Conservation (phyloP, 768 basidiomycete species). For the Macrolepiota fuliginosa region DNA sequence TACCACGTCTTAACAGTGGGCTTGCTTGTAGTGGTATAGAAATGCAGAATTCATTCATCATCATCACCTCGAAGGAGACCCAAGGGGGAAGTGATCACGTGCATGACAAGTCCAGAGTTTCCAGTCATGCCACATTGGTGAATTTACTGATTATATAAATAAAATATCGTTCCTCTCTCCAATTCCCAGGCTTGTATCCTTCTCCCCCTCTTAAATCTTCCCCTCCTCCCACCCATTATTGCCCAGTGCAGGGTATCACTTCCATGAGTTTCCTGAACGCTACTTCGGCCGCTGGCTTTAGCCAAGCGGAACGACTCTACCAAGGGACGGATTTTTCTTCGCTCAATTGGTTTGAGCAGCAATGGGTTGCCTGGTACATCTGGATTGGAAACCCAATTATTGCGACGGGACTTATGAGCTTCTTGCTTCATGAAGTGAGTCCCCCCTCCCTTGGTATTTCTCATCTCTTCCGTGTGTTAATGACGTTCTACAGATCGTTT, state of each 20-base stretch:
- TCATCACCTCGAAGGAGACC: no score
- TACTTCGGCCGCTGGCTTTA: slow-evolving; percentile 26
- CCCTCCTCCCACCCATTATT: not conserved
- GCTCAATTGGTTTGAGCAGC: slow-evolving; percentile 69
- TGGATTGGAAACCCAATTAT: slow-evolving; percentile 86
- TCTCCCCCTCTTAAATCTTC: not conserved
- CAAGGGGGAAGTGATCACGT: not conserved
- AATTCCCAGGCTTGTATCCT: not conserved
- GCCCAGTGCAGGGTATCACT: not conserved
- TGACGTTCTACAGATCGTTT: slow-evolving; percentile 64
- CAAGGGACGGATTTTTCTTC: slow-evolving; percentile 55
- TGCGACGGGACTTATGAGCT: slow-evolving; percentile 92
- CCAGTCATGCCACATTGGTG: slow-evolving; percentile 8
- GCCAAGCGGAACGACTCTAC: slow-evolving; percentile 40
- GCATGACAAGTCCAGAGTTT: not conserved
- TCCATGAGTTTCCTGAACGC: slow-evolving; percentile 47
- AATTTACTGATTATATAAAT: slow-evolving; percentile 9
- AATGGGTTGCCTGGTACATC: slow-evolving; percentile 86
- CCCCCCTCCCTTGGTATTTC: not conserved
- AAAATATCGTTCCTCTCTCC: not conserved
- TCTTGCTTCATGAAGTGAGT: slow-evolving; percentile 90
- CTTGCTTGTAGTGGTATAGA: no score
- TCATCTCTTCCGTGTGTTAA: not conserved
- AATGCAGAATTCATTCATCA: no score
- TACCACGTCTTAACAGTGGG: no score